These are phyloP conservation scores for Leishmania gerbilli DNA, from an alignment of 208 protist species.

Conservation along the genomic window DNA sequence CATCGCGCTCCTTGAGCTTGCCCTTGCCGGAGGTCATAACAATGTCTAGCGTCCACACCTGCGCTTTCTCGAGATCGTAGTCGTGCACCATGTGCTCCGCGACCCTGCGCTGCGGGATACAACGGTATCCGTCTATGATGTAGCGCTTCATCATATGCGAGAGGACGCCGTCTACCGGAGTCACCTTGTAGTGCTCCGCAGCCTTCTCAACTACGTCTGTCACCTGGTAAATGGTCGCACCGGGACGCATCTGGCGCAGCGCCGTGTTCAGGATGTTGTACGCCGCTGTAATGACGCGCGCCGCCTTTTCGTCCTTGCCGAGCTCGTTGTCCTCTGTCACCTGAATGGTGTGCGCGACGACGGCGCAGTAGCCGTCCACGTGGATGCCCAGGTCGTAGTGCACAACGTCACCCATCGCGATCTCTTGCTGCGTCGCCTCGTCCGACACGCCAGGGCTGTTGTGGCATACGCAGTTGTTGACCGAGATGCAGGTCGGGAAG, in stretches of 20 bases:
- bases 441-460: constrained; percentile 95
- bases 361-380: constrained; percentile 97
- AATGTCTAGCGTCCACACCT: constrained; percentile 94
- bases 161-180: constrained; percentile 96
- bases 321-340: constrained; percentile 85
- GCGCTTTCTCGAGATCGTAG: constrained; percentile 89
- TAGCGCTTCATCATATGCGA: constrained; percentile 98
- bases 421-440: constrained; percentile 70
- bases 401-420: constrained; percentile 95
- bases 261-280: constrained; percentile 95
- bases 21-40: constrained; percentile 89
- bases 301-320: constrained; percentile 83
- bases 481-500: constrained; percentile 99
- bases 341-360: constrained; percentile 97
- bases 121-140: constrained; percentile 97
- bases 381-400: constrained; percentile 99
- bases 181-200: constrained; percentile 93
- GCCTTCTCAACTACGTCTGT: constrained; percentile 96
- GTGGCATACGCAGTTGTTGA: constrained; percentile 98
- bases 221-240: constrained; percentile 89
- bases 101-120: constrained; percentile 91
- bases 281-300: constrained; percentile 95
- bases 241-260: constrained; percentile 88
- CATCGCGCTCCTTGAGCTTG: constrained; percentile 91
- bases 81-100: constrained; percentile 95